phyloP scores from a whole-genome alignment of 2,329 filamentous ascomycete species.

The Escovopsis weberi region DNA sequence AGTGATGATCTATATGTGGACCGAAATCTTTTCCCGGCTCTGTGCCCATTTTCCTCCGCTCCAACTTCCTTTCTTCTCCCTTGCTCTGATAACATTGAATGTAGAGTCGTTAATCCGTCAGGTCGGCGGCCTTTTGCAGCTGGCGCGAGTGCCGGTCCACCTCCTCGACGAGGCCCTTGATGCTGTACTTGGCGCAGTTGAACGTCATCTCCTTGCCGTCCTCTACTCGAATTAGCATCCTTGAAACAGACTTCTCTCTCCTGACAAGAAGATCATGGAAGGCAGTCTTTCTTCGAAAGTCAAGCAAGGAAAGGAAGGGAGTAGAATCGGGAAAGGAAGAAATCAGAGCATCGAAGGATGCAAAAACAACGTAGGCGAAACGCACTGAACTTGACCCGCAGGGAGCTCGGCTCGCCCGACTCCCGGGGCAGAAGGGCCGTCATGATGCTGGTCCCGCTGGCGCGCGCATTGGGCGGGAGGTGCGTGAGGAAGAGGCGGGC shows the following conservation, averaged over 20 bases:
- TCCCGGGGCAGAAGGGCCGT: slow-evolving; percentile 59
- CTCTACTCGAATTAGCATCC: slow-evolving; percentile 37
- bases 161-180: slow-evolving; percentile 77
- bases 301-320: too few relatives aligned
- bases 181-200: slow-evolving; percentile 65
- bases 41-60: too few relatives aligned
- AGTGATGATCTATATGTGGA: not conserved
- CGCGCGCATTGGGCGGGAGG: slow-evolving; percentile 65
- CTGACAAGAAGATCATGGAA: slow-evolving; percentile 4
- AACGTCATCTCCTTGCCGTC: slow-evolving; percentile 85
- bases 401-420: slow-evolving; percentile 51
- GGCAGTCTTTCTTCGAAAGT: not conserved
- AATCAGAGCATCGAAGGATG: not conserved
- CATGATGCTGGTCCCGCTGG: slow-evolving; percentile 59
- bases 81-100: too few relatives aligned
- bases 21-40: too few relatives aligned
- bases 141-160: slow-evolving; percentile 77
- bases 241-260: too few relatives aligned
- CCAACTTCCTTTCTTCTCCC: too few relatives aligned
- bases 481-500: slow-evolving; percentile 78
- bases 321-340: too few relatives aligned
- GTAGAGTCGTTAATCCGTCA: slow-evolving; percentile 32
- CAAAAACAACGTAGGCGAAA: slow-evolving; percentile 5
- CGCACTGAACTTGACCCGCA: slow-evolving; percentile 78
- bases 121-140: slow-evolving; percentile 69